phyloP scores from a whole-genome alignment of 2,329 filamentous ascomycete genomes.

The Salinomyces thailandicus region DNA sequence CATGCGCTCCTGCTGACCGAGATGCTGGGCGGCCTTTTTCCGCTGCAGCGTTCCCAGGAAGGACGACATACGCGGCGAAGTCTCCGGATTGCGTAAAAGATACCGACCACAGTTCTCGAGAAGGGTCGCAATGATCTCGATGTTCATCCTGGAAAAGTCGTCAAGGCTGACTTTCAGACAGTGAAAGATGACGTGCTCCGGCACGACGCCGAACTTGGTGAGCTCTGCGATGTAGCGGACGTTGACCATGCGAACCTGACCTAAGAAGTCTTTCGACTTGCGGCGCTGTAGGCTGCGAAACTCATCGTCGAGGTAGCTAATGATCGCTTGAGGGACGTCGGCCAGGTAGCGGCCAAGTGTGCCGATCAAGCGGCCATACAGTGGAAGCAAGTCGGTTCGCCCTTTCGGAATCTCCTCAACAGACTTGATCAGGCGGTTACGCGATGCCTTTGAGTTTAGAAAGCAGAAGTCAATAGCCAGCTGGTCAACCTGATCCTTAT shows the following conservation, averaged over 20 bases:
- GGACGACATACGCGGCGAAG: constrained; percentile 80
- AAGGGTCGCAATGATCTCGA: constrained; percentile 93
- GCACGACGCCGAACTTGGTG: constrained; percentile 95
- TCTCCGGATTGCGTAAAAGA: constrained; percentile 82
- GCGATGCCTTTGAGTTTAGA: constrained; percentile 92
- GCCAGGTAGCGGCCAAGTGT: constrained; percentile 90
- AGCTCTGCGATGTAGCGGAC: constrained; percentile 96
- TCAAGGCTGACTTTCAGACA: constrained; percentile 95
- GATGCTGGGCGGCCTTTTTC: constrained; percentile 90
- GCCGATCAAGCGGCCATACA: constrained; percentile 85
- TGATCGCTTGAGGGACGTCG: constrained; percentile 84
- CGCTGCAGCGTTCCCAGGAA: constrained; percentile 91
- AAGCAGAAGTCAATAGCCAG: constrained; percentile 96
- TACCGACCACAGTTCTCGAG: constrained; percentile 95
- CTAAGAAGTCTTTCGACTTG: constrained; percentile 95
- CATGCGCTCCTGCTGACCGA: constrained; percentile 94
- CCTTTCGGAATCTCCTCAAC: constrained; percentile 92
- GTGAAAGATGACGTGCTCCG: constrained; percentile 97
- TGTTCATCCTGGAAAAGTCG: constrained; percentile 97
- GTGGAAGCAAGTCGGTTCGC: constrained; percentile 77
- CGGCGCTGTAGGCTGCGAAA: constrained; percentile 93
- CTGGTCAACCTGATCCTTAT: constrained; percentile 84
- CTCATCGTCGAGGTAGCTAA: constrained; percentile 87
- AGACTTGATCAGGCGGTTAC: constrained; percentile 86
- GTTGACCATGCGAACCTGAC: constrained; percentile 85